These are phyloP conservation scores for Thelephora aurantiotincta DNA, from an alignment of 768 basidiomycete genomes.

Conservation along the genomic window DNA sequence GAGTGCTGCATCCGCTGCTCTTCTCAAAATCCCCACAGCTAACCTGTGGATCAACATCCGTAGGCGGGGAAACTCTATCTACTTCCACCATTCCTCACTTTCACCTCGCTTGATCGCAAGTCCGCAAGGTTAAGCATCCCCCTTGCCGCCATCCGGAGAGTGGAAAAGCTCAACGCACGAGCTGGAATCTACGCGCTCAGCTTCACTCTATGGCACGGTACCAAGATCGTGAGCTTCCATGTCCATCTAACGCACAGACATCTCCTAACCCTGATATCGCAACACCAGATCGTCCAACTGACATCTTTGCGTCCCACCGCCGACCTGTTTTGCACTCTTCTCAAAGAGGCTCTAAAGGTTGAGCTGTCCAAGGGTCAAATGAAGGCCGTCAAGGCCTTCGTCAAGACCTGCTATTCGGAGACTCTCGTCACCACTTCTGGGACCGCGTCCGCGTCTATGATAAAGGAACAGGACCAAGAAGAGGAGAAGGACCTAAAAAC, in stretches of 20 bases:
- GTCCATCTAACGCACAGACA: constrained; percentile 2
- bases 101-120: constrained; percentile 82
- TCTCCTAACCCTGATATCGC: neutral
- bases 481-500: constrained; percentile 47
- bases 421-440: constrained; percentile 38
- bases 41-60: neutral
- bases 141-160: constrained; percentile 81
- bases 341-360: constrained; percentile 80
- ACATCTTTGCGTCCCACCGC: constrained; percentile 89
- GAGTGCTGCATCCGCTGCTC: constrained; percentile 22
- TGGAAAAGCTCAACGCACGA: constrained; percentile 85
- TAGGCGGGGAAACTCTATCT: constrained; percentile 88
- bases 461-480: constrained; percentile 49
- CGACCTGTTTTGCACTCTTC: constrained; percentile 79
- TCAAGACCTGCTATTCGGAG: constrained; percentile 91
- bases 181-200: constrained; percentile 96
- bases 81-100: constrained; percentile 80
- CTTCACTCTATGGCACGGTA: constrained; percentile 84
- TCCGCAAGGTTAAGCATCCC: constrained; percentile 88
- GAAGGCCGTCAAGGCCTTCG: constrained; percentile 84
- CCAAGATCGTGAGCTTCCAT: constrained; percentile 61
- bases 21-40: neutral
- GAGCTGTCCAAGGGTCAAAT: constrained; percentile 86
- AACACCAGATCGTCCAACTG: constrained; percentile 67
- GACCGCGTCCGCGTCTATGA: constrained; percentile 26